Percentiles rank a stretch among this genome's conserved stretches.
Evolutionary conservation across 768 basidiomycete species (phyloP).

Genomic region (Cantharellus anzutake): DNA sequence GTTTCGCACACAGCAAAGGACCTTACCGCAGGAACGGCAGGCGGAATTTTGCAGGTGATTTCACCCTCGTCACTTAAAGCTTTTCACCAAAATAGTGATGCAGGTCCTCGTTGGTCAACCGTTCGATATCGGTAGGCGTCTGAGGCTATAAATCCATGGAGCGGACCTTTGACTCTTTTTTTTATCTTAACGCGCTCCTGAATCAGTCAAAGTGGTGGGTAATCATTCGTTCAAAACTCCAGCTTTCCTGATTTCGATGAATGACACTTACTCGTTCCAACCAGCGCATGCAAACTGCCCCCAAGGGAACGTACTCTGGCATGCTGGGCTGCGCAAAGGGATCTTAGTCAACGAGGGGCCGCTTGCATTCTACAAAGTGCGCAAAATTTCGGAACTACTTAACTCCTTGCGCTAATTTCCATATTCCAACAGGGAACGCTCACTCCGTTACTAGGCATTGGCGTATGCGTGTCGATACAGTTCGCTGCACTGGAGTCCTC

Average conservation of each 20-base stretch:
- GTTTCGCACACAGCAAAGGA: conserved; percentile 62
- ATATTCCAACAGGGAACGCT: conserved; percentile 49
- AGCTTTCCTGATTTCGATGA: no score
- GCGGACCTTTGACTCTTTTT: no score
- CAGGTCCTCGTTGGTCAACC: conserved; percentile 84
- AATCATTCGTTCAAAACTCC: no score
- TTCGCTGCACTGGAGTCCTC: conserved; percentile 77
- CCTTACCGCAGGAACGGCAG: conserved; percentile 74
- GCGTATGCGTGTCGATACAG: conserved; percentile 89
- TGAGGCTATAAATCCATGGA: no score
- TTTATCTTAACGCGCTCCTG: no score
- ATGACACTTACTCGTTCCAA: not conserved
- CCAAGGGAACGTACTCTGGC: conserved; percentile 73
- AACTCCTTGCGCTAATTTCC: not conserved
- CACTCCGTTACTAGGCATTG: conserved; percentile 79
- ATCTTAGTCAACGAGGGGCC: conserved; percentile 85
- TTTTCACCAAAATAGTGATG: conserved; percentile 1
- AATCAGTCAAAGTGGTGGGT: conserved; percentile 10
- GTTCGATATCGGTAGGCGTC: conserved; percentile 76
- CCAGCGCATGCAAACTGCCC: conserved; percentile 86
- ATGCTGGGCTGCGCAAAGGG: conserved; percentile 83
- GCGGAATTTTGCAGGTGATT: conserved; percentile 67
- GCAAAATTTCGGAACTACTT: not conserved
- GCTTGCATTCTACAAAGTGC: conserved; percentile 85
- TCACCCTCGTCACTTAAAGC: not conserved